Base-by-base conservation (phyloP, 2,329 filamentous ascomycete species). In the Hypomyces rosellus region DNA sequence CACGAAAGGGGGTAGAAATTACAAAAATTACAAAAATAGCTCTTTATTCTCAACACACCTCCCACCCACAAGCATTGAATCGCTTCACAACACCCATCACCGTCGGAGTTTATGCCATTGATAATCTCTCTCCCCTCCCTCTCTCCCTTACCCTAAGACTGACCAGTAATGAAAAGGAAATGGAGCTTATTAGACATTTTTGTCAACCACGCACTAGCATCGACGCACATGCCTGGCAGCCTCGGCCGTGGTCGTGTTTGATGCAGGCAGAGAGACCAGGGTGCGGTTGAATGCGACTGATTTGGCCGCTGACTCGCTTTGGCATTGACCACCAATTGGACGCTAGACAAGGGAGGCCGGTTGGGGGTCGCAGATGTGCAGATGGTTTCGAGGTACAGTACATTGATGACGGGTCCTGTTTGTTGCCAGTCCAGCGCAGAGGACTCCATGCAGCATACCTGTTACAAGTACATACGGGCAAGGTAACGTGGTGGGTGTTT, bases 181-280 rank as follows among this genome's bases (percentile, higher is more conserved):
- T 30, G 39, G 37, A 49, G 40, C 14, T 20, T 22, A 20, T 39
- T 46, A 33, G 8, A 42, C 15, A 25, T 42, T 42, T 22, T 42
- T 42, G 39, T 22, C 15, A 6, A 15, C 39, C 15, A 18, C 15
- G 25, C 25, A 30, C 25, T 30, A 30, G 25, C 25, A 30, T 30
- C 25, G 5, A 42, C 41, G 40, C 48, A 63, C 63, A 64, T 61
- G 59, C 62, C 61, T 61, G 61, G 52, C 53, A 62, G 55, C 57
- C 55, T 56, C 54, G 52, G 52, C 60, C 58, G 46, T 18, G 57
- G 61, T 63, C 62, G 48, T 56, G 61, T 30, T 63, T 58, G 59
- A 62, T 61, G 54, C 55, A 51, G 46, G 43, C 47, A 41, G 41
- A 44, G 40, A 18, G 34, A 41, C 34, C 39, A 52, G 41, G 54